Percentiles rank a stretch among this genome's conserved stretches.
Conservation (phyloP, 177 flowering plant species). For the Vitis hybrid region DNA sequence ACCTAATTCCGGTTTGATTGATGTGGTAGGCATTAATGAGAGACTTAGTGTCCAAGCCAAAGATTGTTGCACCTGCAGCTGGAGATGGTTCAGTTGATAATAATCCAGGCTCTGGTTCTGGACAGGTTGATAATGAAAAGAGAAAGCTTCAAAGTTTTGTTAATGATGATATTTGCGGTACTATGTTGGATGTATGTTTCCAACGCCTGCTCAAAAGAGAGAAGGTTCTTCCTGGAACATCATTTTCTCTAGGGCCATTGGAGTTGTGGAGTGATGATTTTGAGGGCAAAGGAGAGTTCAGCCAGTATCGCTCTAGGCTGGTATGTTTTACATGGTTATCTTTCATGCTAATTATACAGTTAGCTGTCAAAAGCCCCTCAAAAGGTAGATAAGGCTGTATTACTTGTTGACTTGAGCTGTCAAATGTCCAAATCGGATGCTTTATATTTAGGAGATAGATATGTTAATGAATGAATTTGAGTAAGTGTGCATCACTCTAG, state of each 20-base stretch:
- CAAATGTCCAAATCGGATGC: not conserved
- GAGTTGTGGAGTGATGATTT: constrained; percentile 95
- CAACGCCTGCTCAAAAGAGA: constrained; percentile 76
- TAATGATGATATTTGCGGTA: constrained; percentile 68
- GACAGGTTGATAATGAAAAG: constrained; percentile 58
- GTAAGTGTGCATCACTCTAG: constrained; percentile 55
- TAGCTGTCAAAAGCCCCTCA: not conserved
- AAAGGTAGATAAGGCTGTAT: not conserved
- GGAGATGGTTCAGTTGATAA: constrained; percentile 37
- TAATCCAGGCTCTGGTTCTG: constrained; percentile 29
- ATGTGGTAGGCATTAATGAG: constrained; percentile 63
- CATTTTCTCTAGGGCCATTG: constrained; percentile 49
- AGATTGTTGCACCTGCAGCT: constrained; percentile 40
- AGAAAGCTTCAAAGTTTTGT: constrained; percentile 43
- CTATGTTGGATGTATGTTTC: constrained; percentile 69
- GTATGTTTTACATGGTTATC: constrained; percentile 39
- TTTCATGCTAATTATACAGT: not conserved
- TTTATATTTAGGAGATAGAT: not conserved
- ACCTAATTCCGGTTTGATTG: constrained; percentile 17
- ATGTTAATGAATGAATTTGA: not conserved
- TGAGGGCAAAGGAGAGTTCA: constrained; percentile 85
- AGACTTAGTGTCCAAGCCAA: constrained; percentile 72
- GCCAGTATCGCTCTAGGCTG: constrained; percentile 88
- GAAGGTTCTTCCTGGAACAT: constrained; percentile 47
- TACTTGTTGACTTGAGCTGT: not conserved